Evolutionary conservation across 2,329 filamentous ascomycete genomes (phyloP).

Genomic region (Phialophora expanda): DNA sequence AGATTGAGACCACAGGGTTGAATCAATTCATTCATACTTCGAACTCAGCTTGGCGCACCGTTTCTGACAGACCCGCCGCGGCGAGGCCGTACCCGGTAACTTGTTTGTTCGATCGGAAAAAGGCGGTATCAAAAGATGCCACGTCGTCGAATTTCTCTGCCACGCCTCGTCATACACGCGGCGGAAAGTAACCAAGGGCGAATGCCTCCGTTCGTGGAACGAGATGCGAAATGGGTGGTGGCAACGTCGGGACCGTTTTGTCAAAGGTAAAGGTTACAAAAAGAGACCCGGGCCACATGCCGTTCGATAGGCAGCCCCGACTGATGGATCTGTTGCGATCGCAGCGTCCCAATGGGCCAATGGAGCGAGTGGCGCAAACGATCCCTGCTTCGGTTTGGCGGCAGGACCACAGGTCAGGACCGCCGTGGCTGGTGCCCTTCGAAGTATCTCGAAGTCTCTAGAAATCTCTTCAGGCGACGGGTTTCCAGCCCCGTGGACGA

Average conservation of each 20-base stretch:
- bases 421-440: neutral
- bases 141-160: neutral
- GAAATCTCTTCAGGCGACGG: neutral
- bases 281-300: constrained; percentile 7
- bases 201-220: neutral
- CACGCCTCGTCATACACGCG: neutral
- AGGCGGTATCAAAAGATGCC: neutral
- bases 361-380: constrained; percentile 3
- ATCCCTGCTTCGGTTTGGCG: neutral
- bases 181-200: neutral
- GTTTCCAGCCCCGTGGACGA: neutral
- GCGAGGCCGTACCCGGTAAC: neutral
- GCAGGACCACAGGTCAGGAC: neutral
- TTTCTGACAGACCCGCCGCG: constrained; percentile 1
- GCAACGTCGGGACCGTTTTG: constrained; percentile 4
- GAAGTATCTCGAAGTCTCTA: neutral
- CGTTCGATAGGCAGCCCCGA: constrained; percentile 8
- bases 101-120: neutral
- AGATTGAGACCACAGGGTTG: constrained; percentile 4
- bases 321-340: constrained; percentile 6
- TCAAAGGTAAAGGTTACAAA: constrained; percentile 1
- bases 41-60: neutral
- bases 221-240: neutral
- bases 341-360: constrained; percentile 9
- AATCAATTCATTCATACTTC: constrained; percentile 9